Evolutionary conservation across 495 filamentous ascomycete species (phyloP).

Genomic region (Lasiosphaeria ovina): DNA sequence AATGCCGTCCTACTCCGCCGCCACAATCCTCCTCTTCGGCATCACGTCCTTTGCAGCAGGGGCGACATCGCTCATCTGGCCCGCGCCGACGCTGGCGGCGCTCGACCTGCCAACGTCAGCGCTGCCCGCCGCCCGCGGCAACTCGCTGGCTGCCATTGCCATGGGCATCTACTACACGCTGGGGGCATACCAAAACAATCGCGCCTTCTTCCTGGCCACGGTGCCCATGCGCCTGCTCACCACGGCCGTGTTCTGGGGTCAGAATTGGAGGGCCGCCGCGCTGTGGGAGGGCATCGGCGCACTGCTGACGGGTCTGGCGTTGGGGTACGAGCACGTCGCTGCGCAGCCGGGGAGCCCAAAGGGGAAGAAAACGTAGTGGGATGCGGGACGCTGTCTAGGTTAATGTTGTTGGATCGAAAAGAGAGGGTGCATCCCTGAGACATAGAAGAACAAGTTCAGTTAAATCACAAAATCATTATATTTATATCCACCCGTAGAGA

Average conservation of each 20-base stretch:
- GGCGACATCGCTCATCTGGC: neutral
- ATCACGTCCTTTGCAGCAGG: neutral
- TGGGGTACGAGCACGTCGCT: neutral
- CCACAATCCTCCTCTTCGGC: neutral
- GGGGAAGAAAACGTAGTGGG: neutral
- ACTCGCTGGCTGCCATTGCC: neutral
- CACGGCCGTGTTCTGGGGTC: neutral
- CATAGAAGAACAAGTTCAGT: no score
- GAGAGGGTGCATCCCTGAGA: no score
- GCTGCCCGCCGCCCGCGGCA: neutral
- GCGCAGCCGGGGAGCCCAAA: neutral
- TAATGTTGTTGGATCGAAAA: no score
- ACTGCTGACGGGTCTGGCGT: neutral
- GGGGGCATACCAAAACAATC: neutral
- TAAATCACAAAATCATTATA: no score
- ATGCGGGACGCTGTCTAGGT: no score
- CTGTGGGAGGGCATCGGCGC: neutral
- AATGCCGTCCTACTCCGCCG: neutral
- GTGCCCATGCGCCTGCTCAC: neutral
- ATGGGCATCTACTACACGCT: conserved; percentile 2
- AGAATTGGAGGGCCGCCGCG: neutral
- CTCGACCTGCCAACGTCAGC: neutral
- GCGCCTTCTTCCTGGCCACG: neutral
- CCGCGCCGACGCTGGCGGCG: neutral
- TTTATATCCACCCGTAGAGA: no score